Evolutionary conservation across 441 rosid species (phyloP), one percentile per base, ranked within the genome.

Genomic region (Dalechampia spathulata): DNA sequence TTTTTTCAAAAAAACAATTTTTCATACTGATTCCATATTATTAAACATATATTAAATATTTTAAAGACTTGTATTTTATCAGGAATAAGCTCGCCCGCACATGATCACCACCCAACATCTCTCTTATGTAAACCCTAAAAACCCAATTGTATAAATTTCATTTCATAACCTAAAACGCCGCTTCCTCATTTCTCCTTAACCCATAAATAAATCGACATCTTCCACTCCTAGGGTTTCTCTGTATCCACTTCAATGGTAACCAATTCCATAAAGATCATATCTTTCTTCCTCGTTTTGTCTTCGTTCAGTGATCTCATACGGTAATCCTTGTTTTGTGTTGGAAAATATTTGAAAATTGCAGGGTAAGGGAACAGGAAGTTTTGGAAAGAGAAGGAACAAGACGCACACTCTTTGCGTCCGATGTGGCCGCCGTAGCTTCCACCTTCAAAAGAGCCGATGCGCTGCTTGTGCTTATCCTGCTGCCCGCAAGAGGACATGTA

Each of bases 331-430:
- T n/a, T n/a, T n/a, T n/a, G n/a, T n/a, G n/a, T n/a, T n/a, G n/a
- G n/a, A n/a, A n/a, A n/a, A n/a, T n/a, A n/a, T n/a, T n/a, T n/a
- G n/a, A n/a, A 50, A 40, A 45, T 11, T 57, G 48, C 76, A 91
- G 98, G 96, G 96, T 21, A 91, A 91, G 75, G 96, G 95, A 66
- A 91, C 98, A 7, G 95, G 90, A 60, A 88, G 96, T 77, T 91
- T 91, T 41, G 96, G 98, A 52, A 85, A 90, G 83, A 72, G 98
- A 58, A 87, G 98, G 78, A 90, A 90, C 88, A 90, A 87, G 88
- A 82, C 95, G 26, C 95, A 87, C 82, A 87, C 98, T 4, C 83
- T 90, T 44, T 90, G 96, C 54, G 92, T 85, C 15, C 81, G 98
- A 71, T 90, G 98, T 52, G 97, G 97, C 36, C 96, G 90, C 37